Evolutionary conservation across 169 alveolate genomes (phyloP).

Genomic region (Cryptosporidium andersoni): DNA sequence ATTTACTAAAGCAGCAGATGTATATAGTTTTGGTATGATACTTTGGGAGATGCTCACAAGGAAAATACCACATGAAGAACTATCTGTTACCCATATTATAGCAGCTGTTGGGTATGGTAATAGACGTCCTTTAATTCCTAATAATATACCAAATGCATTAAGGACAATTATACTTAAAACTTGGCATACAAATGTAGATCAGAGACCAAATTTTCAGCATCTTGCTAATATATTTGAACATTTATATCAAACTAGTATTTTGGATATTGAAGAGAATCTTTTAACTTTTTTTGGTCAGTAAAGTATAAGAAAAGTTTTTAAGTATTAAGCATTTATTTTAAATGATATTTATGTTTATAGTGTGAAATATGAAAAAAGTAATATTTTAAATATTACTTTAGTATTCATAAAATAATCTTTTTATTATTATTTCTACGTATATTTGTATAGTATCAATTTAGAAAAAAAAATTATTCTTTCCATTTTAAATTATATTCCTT

Average conservation of each 20-base stretch:
- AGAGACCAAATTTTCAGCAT: conserved; percentile 55
- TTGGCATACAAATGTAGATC: conserved; percentile 39
- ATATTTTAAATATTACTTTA: background rate
- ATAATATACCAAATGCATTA: conserved; percentile 23
- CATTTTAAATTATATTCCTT: background rate
- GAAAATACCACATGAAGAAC: conserved; percentile 79
- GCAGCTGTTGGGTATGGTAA: conserved; percentile 76
- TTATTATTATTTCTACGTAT: background rate
- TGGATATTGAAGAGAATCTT: conserved; percentile 60
- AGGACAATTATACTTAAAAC: conserved; percentile 29
- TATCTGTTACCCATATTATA: conserved; percentile 73
- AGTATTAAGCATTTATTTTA: background rate
- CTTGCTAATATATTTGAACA: conserved; percentile 43
- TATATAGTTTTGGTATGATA: conserved; percentile 82
- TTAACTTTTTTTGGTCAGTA: conserved; percentile 63
- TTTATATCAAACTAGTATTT: conserved; percentile 45
- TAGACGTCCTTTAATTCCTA: conserved; percentile 40
- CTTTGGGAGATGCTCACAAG: conserved; percentile 86
- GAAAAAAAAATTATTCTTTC: too few relatives aligned
- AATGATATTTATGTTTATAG: background rate
- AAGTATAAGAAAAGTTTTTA: background rate
- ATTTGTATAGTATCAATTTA: too few relatives aligned
- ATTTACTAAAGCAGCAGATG: conserved; percentile 82
- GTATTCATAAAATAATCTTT: background rate
- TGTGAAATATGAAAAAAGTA: background rate